These are phyloP conservation scores for Cicer chorassanicum DNA, from an alignment of 306 rosid genomes.

Conservation along the genomic window DNA sequence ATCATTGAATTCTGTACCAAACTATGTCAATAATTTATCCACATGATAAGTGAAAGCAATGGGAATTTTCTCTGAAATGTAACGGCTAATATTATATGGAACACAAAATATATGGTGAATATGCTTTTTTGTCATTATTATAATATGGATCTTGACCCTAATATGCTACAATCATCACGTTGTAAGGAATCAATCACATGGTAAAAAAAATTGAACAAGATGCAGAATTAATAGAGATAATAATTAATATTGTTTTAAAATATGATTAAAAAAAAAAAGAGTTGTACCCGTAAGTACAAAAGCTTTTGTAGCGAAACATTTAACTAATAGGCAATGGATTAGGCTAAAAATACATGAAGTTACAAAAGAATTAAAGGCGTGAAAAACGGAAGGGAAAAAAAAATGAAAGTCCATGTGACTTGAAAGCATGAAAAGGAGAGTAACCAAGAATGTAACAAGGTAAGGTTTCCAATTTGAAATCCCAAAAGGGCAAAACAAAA, in stretches of 20 bases:
- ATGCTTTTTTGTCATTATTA: slow-evolving; percentile 37
- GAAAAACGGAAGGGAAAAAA: slow-evolving; percentile 40
- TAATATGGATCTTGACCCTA: slow-evolving; percentile 38
- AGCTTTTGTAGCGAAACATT: slow-evolving; percentile 26
- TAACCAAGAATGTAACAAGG: slow-evolving; percentile 35
- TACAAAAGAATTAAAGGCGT: slow-evolving; percentile 18
- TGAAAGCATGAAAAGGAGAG: slow-evolving; percentile 40
- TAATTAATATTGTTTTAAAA: background rate
- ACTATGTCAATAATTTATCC: slow-evolving; percentile 16
- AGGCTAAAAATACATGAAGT: slow-evolving; percentile 23
- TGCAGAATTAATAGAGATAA: background rate
- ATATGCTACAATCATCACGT: slow-evolving; percentile 23
- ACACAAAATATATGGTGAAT: slow-evolving; percentile 37
- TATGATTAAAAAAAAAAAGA: background rate
- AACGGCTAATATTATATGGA: slow-evolving; percentile 51
- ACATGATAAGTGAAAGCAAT: slow-evolving; percentile 40
- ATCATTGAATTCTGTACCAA: slow-evolving; percentile 11
- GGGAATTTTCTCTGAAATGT: slow-evolving; percentile 35
- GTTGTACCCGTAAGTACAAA: slow-evolving; percentile 38
- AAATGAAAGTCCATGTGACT: slow-evolving; percentile 46
- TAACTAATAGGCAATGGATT: background rate
- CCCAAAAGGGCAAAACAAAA: slow-evolving; percentile 25
- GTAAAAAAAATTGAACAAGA: slow-evolving; percentile 1
- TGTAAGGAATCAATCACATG: slow-evolving; percentile 28
- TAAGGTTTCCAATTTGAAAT: background rate